Evolutionary conservation across 371 early-diverging fungal species (phyloP).

Genomic region (Umbelopsis sp.): DNA sequence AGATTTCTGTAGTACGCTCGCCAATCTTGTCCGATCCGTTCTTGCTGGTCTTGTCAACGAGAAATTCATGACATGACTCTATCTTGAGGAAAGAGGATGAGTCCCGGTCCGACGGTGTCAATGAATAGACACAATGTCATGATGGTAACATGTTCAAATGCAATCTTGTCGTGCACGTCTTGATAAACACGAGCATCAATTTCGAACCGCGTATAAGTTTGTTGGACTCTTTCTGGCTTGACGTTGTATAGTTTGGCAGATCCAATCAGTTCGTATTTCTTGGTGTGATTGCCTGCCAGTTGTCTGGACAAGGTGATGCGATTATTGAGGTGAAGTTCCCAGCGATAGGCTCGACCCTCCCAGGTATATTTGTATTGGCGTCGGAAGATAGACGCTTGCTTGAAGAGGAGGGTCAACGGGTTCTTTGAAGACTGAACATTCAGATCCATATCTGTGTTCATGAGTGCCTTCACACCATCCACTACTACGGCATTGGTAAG

Average conservation of each 20-base stretch:
- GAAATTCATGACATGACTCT: background rate
- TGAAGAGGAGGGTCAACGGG: background rate
- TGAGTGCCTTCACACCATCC: constrained; percentile 33
- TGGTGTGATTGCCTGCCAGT: background rate
- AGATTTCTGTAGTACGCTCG: too few relatives aligned
- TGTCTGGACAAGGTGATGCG: background rate
- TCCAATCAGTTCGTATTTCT: background rate
- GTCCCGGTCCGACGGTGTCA: background rate
- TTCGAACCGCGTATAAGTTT: constrained; percentile 1
- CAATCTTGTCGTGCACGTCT: constrained; percentile 1
- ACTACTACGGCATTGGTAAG: constrained; percentile 20
- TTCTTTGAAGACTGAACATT: background rate
- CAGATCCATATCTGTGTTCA: constrained; percentile 5
- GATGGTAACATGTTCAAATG: constrained; percentile 6
- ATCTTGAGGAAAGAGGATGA: background rate
- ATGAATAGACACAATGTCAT: constrained; percentile 9
- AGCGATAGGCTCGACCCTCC: constrained; percentile 9
- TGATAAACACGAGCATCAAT: background rate
- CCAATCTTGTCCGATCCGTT: too few relatives aligned
- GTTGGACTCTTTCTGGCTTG: background rate
- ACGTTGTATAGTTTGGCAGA: background rate
- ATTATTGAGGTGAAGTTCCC: constrained; percentile 1
- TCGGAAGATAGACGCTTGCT: constrained; percentile 4
- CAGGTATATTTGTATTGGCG: constrained; percentile 2
- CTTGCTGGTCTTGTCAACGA: too few relatives aligned